Percentiles rank a stretch among this genome's conserved stretches.
phyloP scores from a whole-genome alignment of 192 early-diverging fungal genomes.

The Coemansia sp. region DNA sequence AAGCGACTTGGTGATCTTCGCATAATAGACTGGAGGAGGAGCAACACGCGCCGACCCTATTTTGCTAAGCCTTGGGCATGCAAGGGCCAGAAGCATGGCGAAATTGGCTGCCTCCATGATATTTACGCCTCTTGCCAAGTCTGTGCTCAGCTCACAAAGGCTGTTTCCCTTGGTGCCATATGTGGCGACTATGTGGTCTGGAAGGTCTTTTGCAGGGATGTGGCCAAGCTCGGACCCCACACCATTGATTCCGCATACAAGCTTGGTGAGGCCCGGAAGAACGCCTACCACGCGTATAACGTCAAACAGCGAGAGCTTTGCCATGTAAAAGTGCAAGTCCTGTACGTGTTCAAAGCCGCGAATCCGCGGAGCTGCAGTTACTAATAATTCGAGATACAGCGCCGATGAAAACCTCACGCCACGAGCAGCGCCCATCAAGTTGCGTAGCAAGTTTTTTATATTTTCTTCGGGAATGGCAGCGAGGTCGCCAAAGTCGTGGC shows the following conservation, averaged over 20 bases:
- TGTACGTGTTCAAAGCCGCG: neutral
- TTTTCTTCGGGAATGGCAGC: neutral
- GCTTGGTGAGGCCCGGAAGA: neutral
- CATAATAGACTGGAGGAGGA: neutral
- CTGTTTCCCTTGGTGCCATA: neutral
- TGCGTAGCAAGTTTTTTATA: neutral
- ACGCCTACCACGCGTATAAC: neutral
- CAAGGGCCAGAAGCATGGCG: neutral
- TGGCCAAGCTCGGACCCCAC: neutral
- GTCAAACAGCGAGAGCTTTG: neutral
- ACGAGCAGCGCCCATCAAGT: neutral
- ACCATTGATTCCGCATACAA: neutral
- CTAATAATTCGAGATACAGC: neutral
- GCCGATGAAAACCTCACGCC: neutral
- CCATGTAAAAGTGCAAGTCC: neutral
- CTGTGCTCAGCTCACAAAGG: neutral
- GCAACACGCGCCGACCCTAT: neutral
- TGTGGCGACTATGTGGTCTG: neutral
- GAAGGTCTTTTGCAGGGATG: neutral
- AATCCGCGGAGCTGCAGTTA: neutral
- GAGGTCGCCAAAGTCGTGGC: neutral
- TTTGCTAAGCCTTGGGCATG: neutral
- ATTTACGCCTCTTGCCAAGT: neutral
- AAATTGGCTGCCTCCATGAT: neutral
- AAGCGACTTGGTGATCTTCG: neutral